Evolutionary conservation across 164 flowering plant genomes (phyloP).

Genomic region (Vitis amurensis): DNA sequence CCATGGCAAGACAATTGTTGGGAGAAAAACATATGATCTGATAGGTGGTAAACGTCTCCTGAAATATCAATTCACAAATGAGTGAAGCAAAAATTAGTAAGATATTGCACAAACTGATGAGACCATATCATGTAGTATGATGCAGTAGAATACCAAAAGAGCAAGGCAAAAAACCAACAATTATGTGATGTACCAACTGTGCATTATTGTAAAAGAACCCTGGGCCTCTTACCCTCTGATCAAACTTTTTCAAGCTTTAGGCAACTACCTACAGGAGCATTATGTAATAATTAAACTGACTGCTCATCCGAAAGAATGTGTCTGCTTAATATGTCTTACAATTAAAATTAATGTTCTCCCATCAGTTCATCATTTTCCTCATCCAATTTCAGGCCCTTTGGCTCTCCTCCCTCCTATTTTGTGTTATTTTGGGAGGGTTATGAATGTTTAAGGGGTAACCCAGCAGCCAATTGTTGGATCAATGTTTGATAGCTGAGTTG

Average conservation of each 20-base stretch:
- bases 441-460: background rate
- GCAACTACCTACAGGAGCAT: background rate
- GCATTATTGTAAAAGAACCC: background rate
- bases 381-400: too few species aligned
- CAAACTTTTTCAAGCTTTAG: background rate
- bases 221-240: background rate
- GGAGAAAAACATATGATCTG: constrained; percentile 62
- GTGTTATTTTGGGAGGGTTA: too few species aligned
- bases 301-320: background rate
- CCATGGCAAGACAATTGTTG: constrained; percentile 77
- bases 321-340: background rate
- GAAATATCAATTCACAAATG: constrained; percentile 17
- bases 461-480: background rate
- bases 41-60: constrained; percentile 84
- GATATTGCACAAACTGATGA: background rate
- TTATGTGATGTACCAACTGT: background rate
- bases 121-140: too few species aligned
- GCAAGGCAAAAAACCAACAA: background rate
- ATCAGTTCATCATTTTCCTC: background rate
- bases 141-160: too few species aligned
- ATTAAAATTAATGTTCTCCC: background rate
- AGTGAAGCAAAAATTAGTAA: background rate
- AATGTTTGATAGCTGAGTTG: background rate
- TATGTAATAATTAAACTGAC: background rate
- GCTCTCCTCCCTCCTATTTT: too few species aligned